A percentile compares a stretch with the other conserved stretches of the same genome.
Conservation (phyloP, 1,284 basidiomycete species). For the Cystobasidium slooffiae region DNA sequence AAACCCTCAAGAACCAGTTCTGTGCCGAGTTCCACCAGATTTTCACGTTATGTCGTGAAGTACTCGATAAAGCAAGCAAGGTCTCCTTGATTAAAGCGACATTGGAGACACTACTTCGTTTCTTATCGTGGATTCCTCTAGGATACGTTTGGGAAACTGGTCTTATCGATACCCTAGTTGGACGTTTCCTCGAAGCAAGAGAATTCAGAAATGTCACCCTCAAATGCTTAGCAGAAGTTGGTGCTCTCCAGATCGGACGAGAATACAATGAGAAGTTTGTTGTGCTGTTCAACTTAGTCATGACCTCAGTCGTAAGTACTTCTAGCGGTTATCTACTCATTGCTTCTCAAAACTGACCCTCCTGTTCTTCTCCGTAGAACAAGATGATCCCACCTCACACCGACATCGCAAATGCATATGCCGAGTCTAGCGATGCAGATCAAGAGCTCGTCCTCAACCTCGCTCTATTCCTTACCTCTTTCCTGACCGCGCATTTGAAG, state of each 20-base stretch:
- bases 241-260: slow-evolving; percentile 85
- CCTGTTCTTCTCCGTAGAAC: slow-evolving; percentile 60
- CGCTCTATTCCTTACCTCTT: slow-evolving; percentile 94
- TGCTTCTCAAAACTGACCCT: background rate
- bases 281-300: slow-evolving; percentile 95
- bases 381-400: slow-evolving; percentile 97
- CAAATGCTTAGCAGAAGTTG: slow-evolving; percentile 98
- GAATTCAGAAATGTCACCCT: slow-evolving; percentile 98
- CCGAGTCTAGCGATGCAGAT: slow-evolving; percentile 85
- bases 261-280: slow-evolving; percentile 99
- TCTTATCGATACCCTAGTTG: slow-evolving; percentile 89
- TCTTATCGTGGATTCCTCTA: slow-evolving; percentile 94
- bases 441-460: slow-evolving; percentile 98
- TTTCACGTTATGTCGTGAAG: slow-evolving; percentile 93
- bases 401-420: slow-evolving; percentile 89
- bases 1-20: slow-evolving; percentile 97
- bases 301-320: slow-evolving; percentile 72
- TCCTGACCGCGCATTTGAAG: slow-evolving; percentile 83
- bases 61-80: slow-evolving; percentile 97
- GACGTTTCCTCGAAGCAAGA: slow-evolving; percentile 90
- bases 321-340: background rate
- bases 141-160: slow-evolving; percentile 99
- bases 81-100: slow-evolving; percentile 93
- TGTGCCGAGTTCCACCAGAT: slow-evolving; percentile 96
- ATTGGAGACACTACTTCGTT: slow-evolving; percentile 90